Base-by-base conservation (phyloP, 2,329 filamentous ascomycete species). In the Paecilomyces niveus region DNA sequence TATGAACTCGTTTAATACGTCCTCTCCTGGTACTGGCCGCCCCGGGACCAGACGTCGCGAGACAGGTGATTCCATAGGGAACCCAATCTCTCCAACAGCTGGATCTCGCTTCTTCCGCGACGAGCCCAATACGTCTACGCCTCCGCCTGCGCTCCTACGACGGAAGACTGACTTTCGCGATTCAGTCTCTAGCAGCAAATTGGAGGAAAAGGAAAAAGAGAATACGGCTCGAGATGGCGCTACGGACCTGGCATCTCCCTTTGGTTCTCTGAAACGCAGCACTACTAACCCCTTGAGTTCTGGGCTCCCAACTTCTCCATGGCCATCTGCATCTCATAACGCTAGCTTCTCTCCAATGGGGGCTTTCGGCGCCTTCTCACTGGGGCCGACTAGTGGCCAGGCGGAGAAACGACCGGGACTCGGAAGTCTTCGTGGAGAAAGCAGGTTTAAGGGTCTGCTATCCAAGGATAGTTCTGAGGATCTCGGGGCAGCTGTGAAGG, bases 341-440 rank as follows among this genome's bases (percentile, higher is more conserved):
- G 82, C 87, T 51, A 83, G 85, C 11, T 85, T 89, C 65, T 83
- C 87, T 6, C 85, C 86, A 1, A 89, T 92, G 80, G 92, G 93
- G 33, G 87, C 87, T 22, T 99, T 99, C 74, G 93, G 93, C 10
- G 94, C 87, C 67, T 97, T 97, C 73, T 87, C 89, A n/a, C 74
- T 95, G 56, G 78, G 76, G 11, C 74, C 71, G 39, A 75, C 77
- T 54, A 74, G 83, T 2, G 76, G 79, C 31, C 80, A 82, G 33
- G 78, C 81, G 3, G 90, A 96, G 57, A 96, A 94, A 77, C 86
- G 89, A 65, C 70, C 83, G 29, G 81, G 81, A 9, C 84, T 88
- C 67, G 87, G 85, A 29, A 87, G 83, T 68, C 75, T 84, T 29
- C 82, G 88, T 58, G 86, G 89, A 2, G 90, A 91, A 70, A 96